Base-by-base conservation (phyloP, 2,329 filamentous ascomycete species). In the Rhytidhysteron rufulum region DNA sequence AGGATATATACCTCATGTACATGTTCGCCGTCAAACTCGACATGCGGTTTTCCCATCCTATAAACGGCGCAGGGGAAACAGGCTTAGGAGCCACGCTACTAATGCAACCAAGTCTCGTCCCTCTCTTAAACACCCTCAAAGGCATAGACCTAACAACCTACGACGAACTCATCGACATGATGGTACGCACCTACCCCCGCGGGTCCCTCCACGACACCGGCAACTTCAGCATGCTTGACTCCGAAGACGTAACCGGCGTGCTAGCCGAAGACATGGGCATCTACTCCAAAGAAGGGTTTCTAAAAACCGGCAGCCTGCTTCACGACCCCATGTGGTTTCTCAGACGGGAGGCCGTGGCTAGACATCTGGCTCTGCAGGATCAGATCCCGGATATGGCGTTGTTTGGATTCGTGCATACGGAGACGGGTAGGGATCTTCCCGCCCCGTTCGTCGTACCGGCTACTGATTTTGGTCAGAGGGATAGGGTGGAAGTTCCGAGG, bases 11-110 rank as follows among this genome's bases (percentile, higher is more conserved):
- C 55, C 71, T 78, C 37, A 72, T 78, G 3, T 77, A 81, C 32
- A 62, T 83, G 43, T 82, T 91, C 67, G 69, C 87, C 48, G 56
- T 86, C 46, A 90, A 91, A 66, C 74, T 93, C 13, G 74, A 80
- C 54, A 80, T 89, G 77, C 72, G 73, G 39, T 81, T 88, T 62
- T 79, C 77, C 42, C 75, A 86, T 48, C 83, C 85, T 1, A 57
- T 79, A 18, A 72, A 72, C 35, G 78, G 76, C 0, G 71, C 73
- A 13, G 71, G 72, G 35, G 65, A 69, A 2, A 69, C 47, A 5
- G 42, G 37, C 17, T 35, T 67, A 6, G 42, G 49, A 1, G 43
- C 52, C 17, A 21, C 59, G 30, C 30, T 60, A 4, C 61, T 87
- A 31, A 79, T 77, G 11, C 80, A 85, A 51, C 71, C 69, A 18